Evolutionary conservation across 768 basidiomycete species (phyloP).

Genomic region (Trametes coccinea): DNA sequence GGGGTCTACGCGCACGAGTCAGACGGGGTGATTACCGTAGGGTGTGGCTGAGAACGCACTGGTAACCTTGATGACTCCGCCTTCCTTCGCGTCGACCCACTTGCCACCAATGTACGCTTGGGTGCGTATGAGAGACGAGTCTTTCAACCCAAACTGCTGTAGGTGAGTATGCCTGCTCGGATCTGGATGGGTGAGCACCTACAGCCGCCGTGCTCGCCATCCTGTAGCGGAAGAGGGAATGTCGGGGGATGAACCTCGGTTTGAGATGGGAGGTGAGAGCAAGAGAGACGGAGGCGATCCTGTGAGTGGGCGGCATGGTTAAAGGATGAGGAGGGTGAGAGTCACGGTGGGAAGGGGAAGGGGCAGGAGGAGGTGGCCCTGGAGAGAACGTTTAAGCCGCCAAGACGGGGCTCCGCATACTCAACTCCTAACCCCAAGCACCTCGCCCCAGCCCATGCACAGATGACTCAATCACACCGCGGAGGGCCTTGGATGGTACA

Average conservation of each 20-base stretch:
- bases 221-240: constrained; percentile 6
- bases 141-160: constrained; percentile 71
- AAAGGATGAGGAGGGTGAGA: not conserved
- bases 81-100: constrained; percentile 80
- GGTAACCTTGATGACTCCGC: constrained; percentile 69
- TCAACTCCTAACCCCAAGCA: constrained; percentile 4
- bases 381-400: not conserved
- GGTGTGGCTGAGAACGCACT: constrained; percentile 50
- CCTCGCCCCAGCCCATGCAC: no score
- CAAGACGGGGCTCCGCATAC: not conserved
- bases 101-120: constrained; percentile 83
- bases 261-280: not conserved
- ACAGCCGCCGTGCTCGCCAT: constrained; percentile 15
- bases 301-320: constrained; percentile 8
- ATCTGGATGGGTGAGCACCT: not conserved
- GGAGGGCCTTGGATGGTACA: no score
- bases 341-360: not conserved
- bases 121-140: constrained; percentile 69
- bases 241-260: constrained; percentile 7
- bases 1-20: constrained; percentile 59
- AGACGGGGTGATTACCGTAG: not conserved
- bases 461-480: no score
- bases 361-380: not conserved
- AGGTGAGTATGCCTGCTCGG: not conserved
- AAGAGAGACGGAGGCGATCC: constrained; percentile 4